Evolutionary conservation across 345 rosid species (phyloP).

Genomic region (Camelina hispida): DNA sequence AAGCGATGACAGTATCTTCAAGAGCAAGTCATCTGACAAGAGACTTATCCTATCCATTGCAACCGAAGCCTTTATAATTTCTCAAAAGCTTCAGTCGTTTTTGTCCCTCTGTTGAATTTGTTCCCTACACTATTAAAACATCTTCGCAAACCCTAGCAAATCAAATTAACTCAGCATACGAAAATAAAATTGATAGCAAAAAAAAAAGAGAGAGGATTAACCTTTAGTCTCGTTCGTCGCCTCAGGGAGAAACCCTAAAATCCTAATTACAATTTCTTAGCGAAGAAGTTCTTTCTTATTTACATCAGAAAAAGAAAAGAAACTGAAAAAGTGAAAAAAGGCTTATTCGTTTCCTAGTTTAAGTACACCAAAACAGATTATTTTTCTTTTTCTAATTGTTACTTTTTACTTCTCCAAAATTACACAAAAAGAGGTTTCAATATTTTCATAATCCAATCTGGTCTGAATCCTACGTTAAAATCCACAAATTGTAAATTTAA

Average conservation of each 20-base stretch:
- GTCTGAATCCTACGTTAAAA: too few species aligned
- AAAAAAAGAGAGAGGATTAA: not conserved
- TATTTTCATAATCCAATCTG: too few species aligned
- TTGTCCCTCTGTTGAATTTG: not conserved
- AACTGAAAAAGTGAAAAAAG: too few species aligned
- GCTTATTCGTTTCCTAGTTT: too few species aligned
- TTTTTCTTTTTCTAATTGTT: too few species aligned
- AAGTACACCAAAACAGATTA: too few species aligned
- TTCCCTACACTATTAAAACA: not conserved
- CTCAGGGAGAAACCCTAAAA: not conserved
- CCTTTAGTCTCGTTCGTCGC: not conserved
- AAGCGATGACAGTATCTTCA: slow-evolving; percentile 8
- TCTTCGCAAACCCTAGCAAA: not conserved
- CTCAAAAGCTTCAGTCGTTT: not conserved
- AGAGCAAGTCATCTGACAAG: slow-evolving; percentile 25
- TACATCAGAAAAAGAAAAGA: too few species aligned
- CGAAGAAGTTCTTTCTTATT: too few species aligned
- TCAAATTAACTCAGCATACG: not conserved
- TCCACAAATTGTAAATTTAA: too few species aligned
- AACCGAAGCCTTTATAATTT: not conserved
- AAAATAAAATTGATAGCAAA: not conserved
- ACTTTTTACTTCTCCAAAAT: too few species aligned
- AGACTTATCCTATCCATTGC: slow-evolving; percentile 27
- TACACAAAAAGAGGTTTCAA: too few species aligned
- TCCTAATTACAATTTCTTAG: too few species aligned